These are phyloP conservation scores for Saccharomycopsis sp. DNA, from an alignment of 805 yeast species.

Conservation along the genomic window DNA sequence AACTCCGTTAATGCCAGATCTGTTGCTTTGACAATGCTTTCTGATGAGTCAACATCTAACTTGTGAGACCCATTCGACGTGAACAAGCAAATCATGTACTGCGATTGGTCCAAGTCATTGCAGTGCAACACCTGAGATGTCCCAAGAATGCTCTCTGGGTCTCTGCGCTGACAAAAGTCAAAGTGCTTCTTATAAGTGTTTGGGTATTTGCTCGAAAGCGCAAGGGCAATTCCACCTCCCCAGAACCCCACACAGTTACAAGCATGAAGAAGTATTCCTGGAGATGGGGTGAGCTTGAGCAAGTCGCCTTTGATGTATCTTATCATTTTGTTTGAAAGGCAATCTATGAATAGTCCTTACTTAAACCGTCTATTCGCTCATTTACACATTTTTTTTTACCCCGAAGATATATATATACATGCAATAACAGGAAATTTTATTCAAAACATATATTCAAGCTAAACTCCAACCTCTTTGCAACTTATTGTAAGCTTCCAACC, in stretches of 20 bases:
- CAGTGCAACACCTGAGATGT: constrained; percentile 39
- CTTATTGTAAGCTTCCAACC: constrained; percentile 7
- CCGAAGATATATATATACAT: too few relatives aligned
- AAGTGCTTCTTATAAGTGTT: constrained; percentile 28
- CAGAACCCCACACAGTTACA: constrained; percentile 73
- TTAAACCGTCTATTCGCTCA: too few relatives aligned
- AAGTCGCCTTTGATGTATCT: constrained; percentile 50
- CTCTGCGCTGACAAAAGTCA: constrained; percentile 27
- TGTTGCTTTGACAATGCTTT: constrained; percentile 45
- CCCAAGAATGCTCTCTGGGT: constrained; percentile 44
- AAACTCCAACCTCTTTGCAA: constrained; percentile 18
- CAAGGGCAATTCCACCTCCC: constrained; percentile 80
- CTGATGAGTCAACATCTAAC: constrained; percentile 32
- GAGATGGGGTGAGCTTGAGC: constrained; percentile 31
- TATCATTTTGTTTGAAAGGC: too few relatives aligned
- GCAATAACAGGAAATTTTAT: too few relatives aligned
- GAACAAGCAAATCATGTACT: constrained; percentile 57
- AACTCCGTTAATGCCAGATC: constrained; percentile 40
- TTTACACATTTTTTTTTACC: too few relatives aligned
- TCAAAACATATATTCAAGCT: neutral
- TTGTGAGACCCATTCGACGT: constrained; percentile 55
- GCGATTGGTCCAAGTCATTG: constrained; percentile 24
- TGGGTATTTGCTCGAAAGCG: constrained; percentile 46
- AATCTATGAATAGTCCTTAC: too few relatives aligned
- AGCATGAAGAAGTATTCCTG: constrained; percentile 59